These are phyloP conservation scores for Nymphaea colorata DNA, from an alignment of 164 flowering plant species.

Conservation along the genomic window DNA sequence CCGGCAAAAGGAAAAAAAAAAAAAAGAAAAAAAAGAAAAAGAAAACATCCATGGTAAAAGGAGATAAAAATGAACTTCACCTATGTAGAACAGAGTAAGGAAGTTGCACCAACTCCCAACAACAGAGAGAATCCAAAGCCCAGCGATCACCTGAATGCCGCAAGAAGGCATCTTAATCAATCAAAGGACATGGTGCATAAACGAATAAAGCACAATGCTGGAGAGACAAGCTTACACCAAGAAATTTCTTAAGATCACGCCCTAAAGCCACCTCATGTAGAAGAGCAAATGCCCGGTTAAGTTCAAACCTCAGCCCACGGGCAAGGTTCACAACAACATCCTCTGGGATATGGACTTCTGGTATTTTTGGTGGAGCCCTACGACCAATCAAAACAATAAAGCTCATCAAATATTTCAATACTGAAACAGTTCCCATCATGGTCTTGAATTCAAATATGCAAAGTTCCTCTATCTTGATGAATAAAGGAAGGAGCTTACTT, in stretches of 20 bases:
- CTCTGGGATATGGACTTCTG: slow-evolving; percentile 52
- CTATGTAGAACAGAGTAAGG: slow-evolving; percentile 31
- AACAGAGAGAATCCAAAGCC: slow-evolving; percentile 33
- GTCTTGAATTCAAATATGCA: slow-evolving; percentile 1
- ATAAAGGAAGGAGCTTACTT: slow-evolving; percentile 29
- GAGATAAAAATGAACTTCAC: slow-evolving; percentile 11
- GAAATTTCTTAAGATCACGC: slow-evolving; percentile 34
- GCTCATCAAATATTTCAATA: too few species aligned
- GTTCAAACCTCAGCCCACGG: slow-evolving; percentile 23
- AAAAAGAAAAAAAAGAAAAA: neutral
- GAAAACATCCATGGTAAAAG: neutral
- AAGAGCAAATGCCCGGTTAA: slow-evolving; percentile 23
- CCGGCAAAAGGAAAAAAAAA: neutral
- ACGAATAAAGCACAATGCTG: neutral
- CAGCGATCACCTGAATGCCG: slow-evolving; percentile 25
- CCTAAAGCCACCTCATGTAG: slow-evolving; percentile 39
- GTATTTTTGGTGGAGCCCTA: slow-evolving; percentile 54
- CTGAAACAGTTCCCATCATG: neutral
- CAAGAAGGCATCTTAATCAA: neutral
- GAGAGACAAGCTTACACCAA: slow-evolving; percentile 14
- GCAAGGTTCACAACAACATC: slow-evolving; percentile 43
- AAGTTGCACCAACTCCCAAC: slow-evolving; percentile 40
- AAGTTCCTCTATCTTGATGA: neutral
- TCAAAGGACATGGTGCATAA: neutral
- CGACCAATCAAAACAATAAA: neutral